These are phyloP conservation scores for Celoporthe dispersa DNA, from an alignment of 2,329 filamentous ascomycete species.

Conservation along the genomic window DNA sequence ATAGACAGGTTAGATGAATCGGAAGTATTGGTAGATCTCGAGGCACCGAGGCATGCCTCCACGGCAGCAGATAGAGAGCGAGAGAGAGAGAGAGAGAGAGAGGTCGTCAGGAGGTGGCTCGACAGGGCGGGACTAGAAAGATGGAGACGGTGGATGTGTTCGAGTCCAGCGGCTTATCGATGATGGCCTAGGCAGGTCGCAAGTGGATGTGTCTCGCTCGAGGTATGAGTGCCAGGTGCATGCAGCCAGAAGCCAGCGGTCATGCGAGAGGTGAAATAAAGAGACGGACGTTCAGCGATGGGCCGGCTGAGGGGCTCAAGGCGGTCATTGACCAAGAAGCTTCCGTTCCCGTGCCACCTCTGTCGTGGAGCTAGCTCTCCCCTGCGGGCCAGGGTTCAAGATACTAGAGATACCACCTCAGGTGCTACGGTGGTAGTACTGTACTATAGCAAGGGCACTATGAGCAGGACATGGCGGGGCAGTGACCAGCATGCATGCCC, in stretches of 20 bases:
- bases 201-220: background rate
- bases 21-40: background rate
- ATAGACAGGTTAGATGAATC: background rate
- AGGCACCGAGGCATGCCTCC: slow-evolving; percentile 5
- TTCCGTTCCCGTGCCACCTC: background rate
- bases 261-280: background rate
- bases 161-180: background rate
- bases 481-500: background rate
- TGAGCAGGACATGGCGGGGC: background rate
- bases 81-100: background rate
- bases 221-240: background rate
- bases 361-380: background rate
- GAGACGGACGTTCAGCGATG: background rate
- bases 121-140: background rate
- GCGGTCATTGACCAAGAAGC: background rate
- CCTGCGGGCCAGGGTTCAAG: background rate
- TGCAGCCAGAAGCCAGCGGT: background rate
- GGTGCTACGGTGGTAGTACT: too few relatives aligned
- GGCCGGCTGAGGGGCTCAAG: background rate
- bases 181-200: background rate
- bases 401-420: background rate
- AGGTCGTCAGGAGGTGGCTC: background rate
- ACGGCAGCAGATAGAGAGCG: background rate
- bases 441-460: too few relatives aligned
- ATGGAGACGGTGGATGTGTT: background rate